phyloP scores from a whole-genome alignment of 1,284 basidiomycete genomes.

The Pseudomicrostroma phylloplanum region DNA sequence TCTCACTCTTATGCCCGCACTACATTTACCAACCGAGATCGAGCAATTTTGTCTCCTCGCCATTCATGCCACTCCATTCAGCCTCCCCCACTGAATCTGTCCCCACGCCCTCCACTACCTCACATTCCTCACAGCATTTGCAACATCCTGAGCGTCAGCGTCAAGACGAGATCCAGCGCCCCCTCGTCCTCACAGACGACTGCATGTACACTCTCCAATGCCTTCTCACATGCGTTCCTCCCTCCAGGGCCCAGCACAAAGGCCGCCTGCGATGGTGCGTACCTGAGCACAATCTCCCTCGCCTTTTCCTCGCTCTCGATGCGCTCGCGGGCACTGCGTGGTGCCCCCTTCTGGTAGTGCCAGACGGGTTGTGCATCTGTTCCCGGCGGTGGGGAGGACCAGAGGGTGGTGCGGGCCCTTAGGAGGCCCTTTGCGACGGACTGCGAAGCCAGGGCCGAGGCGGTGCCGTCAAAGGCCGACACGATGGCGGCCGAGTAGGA shows the following conservation, averaged over 20 bases:
- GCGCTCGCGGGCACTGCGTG: background rate
- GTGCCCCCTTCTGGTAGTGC: background rate
- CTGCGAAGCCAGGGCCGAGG: conserved; percentile 30
- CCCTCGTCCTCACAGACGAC: conserved; percentile 9
- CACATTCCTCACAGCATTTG: conserved; percentile 3
- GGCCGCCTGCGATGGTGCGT: conserved; percentile 46
- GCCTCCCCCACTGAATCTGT: background rate
- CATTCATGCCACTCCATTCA: background rate
- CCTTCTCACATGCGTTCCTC: conserved; percentile 35
- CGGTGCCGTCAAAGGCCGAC: conserved; percentile 37
- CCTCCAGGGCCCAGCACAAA: conserved; percentile 45
- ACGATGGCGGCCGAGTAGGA: conserved; percentile 42
- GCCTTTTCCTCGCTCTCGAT: conserved; percentile 1
- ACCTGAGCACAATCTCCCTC: conserved; percentile 33
- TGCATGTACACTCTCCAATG: conserved; percentile 38
- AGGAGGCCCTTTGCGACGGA: conserved; percentile 37
- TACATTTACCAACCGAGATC: background rate
- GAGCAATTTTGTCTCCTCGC: background rate
- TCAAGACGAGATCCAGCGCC: conserved; percentile 13
- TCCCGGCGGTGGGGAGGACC: conserved; percentile 15
- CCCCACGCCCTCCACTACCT: background rate
- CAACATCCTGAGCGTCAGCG: conserved; percentile 10
- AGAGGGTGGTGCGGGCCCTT: conserved; percentile 32
- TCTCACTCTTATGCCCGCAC: background rate
- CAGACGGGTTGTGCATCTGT: conserved; percentile 17